These are phyloP conservation scores for Phytophthora sp. DNA, from an alignment of 352 stramenopile genomes.

Conservation along the genomic window DNA sequence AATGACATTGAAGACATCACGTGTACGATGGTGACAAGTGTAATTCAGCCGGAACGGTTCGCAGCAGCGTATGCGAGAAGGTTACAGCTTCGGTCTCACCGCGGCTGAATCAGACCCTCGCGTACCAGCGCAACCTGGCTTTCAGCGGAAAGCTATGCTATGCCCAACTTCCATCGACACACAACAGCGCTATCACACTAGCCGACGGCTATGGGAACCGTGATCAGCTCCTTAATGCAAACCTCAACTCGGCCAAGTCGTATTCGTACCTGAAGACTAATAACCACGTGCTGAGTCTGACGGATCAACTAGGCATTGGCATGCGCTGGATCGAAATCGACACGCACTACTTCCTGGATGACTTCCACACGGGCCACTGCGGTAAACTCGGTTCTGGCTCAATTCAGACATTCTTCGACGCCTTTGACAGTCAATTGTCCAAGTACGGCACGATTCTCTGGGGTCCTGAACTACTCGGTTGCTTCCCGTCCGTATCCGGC, in stretches of 20 bases:
- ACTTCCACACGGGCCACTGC: constrained; percentile 67
- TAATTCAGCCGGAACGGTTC: constrained; percentile 40
- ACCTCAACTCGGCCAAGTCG: constrained; percentile 43
- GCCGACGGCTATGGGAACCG: constrained; percentile 63
- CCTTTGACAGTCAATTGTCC: constrained; percentile 42
- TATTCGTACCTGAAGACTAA: constrained; percentile 72
- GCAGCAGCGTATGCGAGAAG: constrained; percentile 53
- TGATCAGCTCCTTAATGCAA: constrained; percentile 62
- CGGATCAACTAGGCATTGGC: constrained; percentile 62
- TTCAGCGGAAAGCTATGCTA: constrained; percentile 49
- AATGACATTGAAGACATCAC: constrained; percentile 39
- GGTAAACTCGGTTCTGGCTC: constrained; percentile 48
- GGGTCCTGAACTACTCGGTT: constrained; percentile 56
- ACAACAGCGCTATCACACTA: constrained; percentile 69
- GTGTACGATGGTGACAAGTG: constrained; percentile 48
- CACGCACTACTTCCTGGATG: constrained; percentile 66
- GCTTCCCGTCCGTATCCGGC: constrained; percentile 63
- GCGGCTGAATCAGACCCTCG: constrained; percentile 51
- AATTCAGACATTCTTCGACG: constrained; percentile 43
- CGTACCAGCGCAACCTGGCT: constrained; percentile 54
- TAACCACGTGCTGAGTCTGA: constrained; percentile 66
- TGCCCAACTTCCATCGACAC: constrained; percentile 51
- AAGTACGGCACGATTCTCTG: constrained; percentile 54
- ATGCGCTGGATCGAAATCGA: constrained; percentile 70
- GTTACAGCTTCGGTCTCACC: constrained; percentile 35